Evolutionary conservation across 148 eudicot species (phyloP).

Genomic region (Chenopodium berlandieri): DNA sequence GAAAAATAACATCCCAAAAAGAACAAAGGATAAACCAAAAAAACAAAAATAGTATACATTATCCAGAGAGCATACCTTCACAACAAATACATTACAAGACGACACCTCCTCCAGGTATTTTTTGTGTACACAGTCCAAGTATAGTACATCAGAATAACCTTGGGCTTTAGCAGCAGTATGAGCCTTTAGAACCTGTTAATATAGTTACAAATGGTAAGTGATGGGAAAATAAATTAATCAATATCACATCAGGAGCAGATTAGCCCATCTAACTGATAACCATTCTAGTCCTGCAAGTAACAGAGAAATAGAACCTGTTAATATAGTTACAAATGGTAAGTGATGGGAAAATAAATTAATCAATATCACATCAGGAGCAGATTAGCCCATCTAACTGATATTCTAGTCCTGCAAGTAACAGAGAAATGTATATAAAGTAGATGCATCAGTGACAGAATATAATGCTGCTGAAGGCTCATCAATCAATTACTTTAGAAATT

Average conservation of each 20-base stretch:
- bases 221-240: neutral
- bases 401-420: neutral
- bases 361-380: neutral
- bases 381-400: neutral
- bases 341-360: neutral
- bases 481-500: neutral
- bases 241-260: neutral
- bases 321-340: slow-evolving; percentile 1
- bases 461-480: neutral
- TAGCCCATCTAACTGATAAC: neutral
- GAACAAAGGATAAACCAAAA: neutral
- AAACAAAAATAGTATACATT: neutral
- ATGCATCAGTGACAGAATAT: neutral
- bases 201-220: slow-evolving; percentile 1
- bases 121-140: slow-evolving; percentile 81
- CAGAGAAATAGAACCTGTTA: slow-evolving; percentile 47
- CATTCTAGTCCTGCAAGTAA: neutral
- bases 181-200: slow-evolving; percentile 69
- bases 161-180: slow-evolving; percentile 91
- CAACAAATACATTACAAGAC: slow-evolving; percentile 87
- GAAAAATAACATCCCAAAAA: neutral
- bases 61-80: slow-evolving; percentile 56
- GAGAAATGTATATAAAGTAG: neutral
- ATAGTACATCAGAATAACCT: slow-evolving; percentile 89
- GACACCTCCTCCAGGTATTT: slow-evolving; percentile 96